Evolutionary conservation across 208 protist genomes (phyloP), one percentile per base, ranked within the genome.

Genomic region (Crithidia thermophila): DNA sequence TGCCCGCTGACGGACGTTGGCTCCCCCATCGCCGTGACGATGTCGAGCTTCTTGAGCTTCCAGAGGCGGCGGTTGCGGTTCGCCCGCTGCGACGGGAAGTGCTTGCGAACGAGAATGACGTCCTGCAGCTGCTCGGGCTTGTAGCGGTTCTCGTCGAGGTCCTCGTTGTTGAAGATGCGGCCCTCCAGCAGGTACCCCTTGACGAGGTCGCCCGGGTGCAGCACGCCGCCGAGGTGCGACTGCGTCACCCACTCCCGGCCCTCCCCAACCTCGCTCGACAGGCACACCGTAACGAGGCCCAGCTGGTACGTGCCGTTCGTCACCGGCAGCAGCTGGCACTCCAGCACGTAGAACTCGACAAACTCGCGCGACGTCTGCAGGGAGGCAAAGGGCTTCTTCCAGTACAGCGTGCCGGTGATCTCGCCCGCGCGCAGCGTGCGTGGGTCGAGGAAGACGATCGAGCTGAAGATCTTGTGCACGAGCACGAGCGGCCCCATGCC

Each of bases 381-480:
- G 0, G 93, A 47, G 13, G 58, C 13, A 68, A 99, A 99, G 14
- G 97, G 96, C 39, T 88, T 84, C 75, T 94, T 97, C 96, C 96
- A 99, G 75, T 96, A 99, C 14, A 89, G 64, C 0, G 79, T 66
- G 21, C 91, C 76, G 11, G 81, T 88, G 28, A 99, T 90, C 71
- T 99, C 98, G 21, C 79, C 86, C 2, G 80, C 88, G 61, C 96
- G 86, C 18, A 99, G 86, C 16, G 98, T 99, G 52, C 80, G 79
- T 4, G 98, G 98, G 82, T 99, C 98, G 23, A 99, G 80, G 37
- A 99, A 90, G 23, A 99, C 94, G 52, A 99, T 91, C 28, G 85
- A 88, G 67, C 82, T 97, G 62, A 94, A 97, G 23, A 99, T 87
- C 70, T 98, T 98, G 65, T 86, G 79, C 43, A 97, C 93, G 21